Base-by-base conservation (phyloP, 169 alveolate genomes). In the Eimeria acervulina region DNA sequence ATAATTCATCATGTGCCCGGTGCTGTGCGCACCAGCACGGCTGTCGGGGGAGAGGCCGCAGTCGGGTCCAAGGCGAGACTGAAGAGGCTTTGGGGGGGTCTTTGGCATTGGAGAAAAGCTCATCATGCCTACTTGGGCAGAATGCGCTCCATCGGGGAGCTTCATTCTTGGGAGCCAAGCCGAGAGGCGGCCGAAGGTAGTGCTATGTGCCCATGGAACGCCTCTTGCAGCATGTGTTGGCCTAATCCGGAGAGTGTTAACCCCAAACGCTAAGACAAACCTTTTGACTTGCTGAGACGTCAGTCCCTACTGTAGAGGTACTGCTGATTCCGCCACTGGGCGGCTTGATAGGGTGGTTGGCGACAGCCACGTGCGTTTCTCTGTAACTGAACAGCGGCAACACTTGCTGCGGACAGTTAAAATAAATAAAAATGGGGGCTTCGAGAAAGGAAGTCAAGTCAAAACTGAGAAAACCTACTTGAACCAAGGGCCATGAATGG, bases 111-210 rank as follows among this genome's bases (percentile, higher is more conserved):
- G 51, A 38, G 83, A 42, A 40, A 61, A 38, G 51, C 83, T 55
- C 66, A 87, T 70, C 94, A 87, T 59, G 38, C 94, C 94, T 51
- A 87, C 51, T 42, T 87, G 94, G 59, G 68, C 33, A 36, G 94
- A n/a, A 87, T 81, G 94, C 94, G 74, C 66, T 59, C 83, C 94
- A 15, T 87, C 94, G 7, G 94, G 8, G 68, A 87, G 94, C 83
- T 87, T 87, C 83, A 87, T 87, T 38, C 15, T 63, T 8, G 66
- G 47, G 19, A 19, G 23, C 83, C 19, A 13, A 6, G 2, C 83
- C 83, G 21, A 10, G 31, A 72, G 52, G 83, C 52, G 42, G 19
- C 17, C 15, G 31, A 17, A 72, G 19, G 83, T 51, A n/a, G 23
- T 21, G 52, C 83, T 72, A 36, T 38, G 52, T 21, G 6, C 52